These are phyloP conservation scores for Hyaloscypha bicolor DNA, from an alignment of 495 filamentous ascomycete species.

Conservation along the genomic window DNA sequence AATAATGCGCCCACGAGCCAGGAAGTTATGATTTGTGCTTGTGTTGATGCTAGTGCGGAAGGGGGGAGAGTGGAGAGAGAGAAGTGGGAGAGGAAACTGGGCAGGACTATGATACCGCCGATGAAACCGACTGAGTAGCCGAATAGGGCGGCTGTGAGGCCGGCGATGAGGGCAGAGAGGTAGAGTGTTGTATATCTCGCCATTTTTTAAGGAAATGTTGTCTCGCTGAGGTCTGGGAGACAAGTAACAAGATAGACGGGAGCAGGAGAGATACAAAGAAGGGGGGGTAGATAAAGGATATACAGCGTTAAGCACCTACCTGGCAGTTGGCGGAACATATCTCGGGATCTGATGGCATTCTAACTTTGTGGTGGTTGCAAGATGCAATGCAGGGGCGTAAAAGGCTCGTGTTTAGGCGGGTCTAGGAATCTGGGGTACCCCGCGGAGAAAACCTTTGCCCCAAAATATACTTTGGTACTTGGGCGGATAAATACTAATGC, in stretches of 20 bases:
- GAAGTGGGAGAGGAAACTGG: slow-evolving; percentile 15
- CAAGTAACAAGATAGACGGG: background rate
- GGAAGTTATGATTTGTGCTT: slow-evolving; percentile 12
- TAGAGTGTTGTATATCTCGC: slow-evolving; percentile 3
- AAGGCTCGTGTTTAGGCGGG: background rate
- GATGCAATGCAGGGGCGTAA: background rate
- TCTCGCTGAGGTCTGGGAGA: background rate
- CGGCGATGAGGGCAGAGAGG: slow-evolving; percentile 6
- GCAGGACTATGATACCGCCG: slow-evolving; percentile 16
- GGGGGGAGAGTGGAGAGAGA: slow-evolving; percentile 1
- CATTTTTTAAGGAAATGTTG: background rate
- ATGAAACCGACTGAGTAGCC: slow-evolving; percentile 21
- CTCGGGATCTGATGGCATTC: background rate
- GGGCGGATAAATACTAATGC: slow-evolving; percentile 4
- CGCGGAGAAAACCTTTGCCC: background rate
- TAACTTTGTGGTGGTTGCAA: background rate
- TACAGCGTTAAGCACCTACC: background rate
- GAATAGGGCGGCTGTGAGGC: slow-evolving; percentile 19
- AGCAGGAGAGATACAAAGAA: background rate
- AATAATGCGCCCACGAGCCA: slow-evolving; percentile 18
- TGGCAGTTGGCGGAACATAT: background rate
- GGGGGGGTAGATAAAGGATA: background rate
- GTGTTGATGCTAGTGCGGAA: slow-evolving; percentile 9
- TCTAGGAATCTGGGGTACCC: slow-evolving; percentile 3
- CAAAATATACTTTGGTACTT: slow-evolving; percentile 1